These are phyloP conservation scores for Ganoderma meredithae DNA, from an alignment of 1,284 basidiomycete genomes.

Conservation along the genomic window DNA sequence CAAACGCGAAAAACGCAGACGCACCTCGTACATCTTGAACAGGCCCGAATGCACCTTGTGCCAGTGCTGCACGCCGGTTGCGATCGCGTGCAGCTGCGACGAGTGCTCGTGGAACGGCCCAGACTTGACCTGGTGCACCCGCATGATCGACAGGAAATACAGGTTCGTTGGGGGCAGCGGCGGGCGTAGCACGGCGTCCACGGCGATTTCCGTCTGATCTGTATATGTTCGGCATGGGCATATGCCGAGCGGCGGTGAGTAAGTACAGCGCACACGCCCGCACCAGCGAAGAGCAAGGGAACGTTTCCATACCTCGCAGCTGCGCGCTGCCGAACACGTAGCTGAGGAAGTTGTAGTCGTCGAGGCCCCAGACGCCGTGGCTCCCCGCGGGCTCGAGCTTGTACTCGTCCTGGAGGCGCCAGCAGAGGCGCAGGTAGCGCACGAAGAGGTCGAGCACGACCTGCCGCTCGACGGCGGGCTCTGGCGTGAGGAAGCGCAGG, in stretches of 20 bases:
- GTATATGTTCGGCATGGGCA: conserved; percentile 18
- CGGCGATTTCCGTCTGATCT: conserved; percentile 68
- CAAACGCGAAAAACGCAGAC: conserved; percentile 29
- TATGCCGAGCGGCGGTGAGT: conserved; percentile 6
- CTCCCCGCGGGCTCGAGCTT: conserved; percentile 95
- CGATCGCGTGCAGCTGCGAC: conserved; percentile 89
- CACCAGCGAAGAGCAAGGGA: conserved; percentile 24
- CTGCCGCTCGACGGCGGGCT: conserved; percentile 62
- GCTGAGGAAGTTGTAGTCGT: conserved; percentile 92
- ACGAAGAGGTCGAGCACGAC: conserved; percentile 73
- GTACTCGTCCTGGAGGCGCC: conserved; percentile 90
- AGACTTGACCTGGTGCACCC: conserved; percentile 82
- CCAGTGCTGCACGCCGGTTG: conserved; percentile 87
- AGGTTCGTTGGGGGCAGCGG: conserved; percentile 70
- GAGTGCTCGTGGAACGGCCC: conserved; percentile 95
- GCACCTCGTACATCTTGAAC: conserved; percentile 93
- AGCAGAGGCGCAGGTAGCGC: conserved; percentile 85
- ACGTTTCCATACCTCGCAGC: conserved; percentile 64
- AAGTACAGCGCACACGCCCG: conserved; percentile 3
- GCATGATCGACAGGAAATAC: conserved; percentile 83
- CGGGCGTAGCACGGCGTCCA: conserved; percentile 60
- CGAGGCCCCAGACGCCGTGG: conserved; percentile 98
- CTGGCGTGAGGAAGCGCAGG: conserved; percentile 64
- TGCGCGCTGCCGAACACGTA: conserved; percentile 95
- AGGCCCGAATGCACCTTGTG: conserved; percentile 89